phyloP scores from a whole-genome alignment of 148 eudicot species.

The Cornus kousa region DNA sequence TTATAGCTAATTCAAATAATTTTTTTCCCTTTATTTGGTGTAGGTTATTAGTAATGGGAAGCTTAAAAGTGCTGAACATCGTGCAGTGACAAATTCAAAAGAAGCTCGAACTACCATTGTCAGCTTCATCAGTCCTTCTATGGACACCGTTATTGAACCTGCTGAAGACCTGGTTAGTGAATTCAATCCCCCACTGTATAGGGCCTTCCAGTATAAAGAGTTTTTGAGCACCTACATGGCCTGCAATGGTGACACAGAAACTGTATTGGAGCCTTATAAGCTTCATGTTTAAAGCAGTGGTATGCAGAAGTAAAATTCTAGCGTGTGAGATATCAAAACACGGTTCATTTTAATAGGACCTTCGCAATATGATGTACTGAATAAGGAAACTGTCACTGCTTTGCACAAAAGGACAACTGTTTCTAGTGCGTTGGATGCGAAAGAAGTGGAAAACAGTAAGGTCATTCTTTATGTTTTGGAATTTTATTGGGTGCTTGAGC shows the following conservation, averaged over 20 bases:
- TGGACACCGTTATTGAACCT: conserved; percentile 25
- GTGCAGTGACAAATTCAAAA: conserved; percentile 38
- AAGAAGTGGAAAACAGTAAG: too few relatives aligned
- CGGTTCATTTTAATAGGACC: background rate
- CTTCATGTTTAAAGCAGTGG: background rate
- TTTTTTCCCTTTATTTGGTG: background rate
- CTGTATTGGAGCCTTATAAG: conserved; percentile 10
- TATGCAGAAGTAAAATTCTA: too few relatives aligned
- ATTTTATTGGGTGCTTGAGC: too few relatives aligned
- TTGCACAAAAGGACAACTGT: too few relatives aligned
- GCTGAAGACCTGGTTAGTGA: conserved; percentile 29
- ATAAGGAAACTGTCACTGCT: too few relatives aligned
- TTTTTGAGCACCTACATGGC: conserved; percentile 19
- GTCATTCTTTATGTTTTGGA: too few relatives aligned
- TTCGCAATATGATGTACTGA: too few relatives aligned
- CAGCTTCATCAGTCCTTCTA: conserved; percentile 29
- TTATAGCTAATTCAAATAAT: too few relatives aligned
- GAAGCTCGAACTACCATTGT: conserved; percentile 30
- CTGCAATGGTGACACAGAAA: conserved; percentile 18
- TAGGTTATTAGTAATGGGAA: conserved; percentile 42
- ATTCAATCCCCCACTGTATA: conserved; percentile 26
- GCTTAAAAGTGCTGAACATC: conserved; percentile 35
- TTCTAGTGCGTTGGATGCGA: too few relatives aligned
- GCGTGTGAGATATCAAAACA: too few relatives aligned
- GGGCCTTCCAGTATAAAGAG: conserved; percentile 26